Conservation (phyloP, 2,329 filamentous ascomycete species). For the Decorospora gaudefroyi region DNA sequence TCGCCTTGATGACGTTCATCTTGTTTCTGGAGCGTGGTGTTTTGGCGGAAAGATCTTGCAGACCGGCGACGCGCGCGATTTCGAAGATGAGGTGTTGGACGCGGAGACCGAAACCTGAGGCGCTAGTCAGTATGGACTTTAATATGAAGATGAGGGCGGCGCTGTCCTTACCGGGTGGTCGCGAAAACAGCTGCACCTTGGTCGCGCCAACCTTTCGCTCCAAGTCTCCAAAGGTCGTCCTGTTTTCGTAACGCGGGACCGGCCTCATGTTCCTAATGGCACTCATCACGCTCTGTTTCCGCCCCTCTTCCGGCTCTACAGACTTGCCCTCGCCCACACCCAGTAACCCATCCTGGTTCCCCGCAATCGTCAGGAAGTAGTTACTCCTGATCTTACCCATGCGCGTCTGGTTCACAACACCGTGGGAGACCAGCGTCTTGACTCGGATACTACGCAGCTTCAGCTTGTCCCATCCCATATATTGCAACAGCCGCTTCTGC, state of each 20-base stretch:
- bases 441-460: slow-evolving; percentile 60
- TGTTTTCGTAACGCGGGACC: slow-evolving; percentile 85
- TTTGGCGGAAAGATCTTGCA: slow-evolving; percentile 81
- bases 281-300: slow-evolving; percentile 72
- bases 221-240: slow-evolving; percentile 88
- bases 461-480: slow-evolving; percentile 58
- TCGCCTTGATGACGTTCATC: slow-evolving; percentile 97
- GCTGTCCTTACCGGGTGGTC: slow-evolving; percentile 76
- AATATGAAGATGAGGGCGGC: not conserved
- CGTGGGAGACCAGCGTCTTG: slow-evolving; percentile 74
- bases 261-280: slow-evolving; percentile 93
- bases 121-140: not conserved
- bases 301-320: slow-evolving; percentile 69
- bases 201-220: slow-evolving; percentile 84
- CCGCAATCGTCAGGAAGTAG: slow-evolving; percentile 79
- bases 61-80: slow-evolving; percentile 84
- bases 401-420: slow-evolving; percentile 89
- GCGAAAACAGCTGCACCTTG: slow-evolving; percentile 76
- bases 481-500: slow-evolving; percentile 59
- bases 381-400: slow-evolving; percentile 85
- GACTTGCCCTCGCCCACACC: slow-evolving; percentile 92
- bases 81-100: slow-evolving; percentile 92
- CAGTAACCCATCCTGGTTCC: slow-evolving; percentile 82
- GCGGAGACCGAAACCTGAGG: slow-evolving; percentile 85
- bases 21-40: slow-evolving; percentile 88